Conservation (phyloP, 768 basidiomycete species). For the Termitomyces sp. region DNA sequence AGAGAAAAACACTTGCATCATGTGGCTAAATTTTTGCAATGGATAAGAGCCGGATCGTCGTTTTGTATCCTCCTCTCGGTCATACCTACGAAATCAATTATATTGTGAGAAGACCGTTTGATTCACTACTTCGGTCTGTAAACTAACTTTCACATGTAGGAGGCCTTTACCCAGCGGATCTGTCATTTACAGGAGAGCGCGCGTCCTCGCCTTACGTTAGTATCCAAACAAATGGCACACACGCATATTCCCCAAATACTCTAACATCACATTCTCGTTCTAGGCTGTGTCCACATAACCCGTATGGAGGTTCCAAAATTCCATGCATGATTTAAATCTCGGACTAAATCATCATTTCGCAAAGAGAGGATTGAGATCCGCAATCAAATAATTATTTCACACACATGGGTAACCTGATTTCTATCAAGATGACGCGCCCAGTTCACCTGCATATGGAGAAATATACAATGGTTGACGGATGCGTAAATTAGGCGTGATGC, state of each 20-base stretch:
- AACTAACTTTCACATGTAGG: neutral
- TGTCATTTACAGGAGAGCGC: neutral
- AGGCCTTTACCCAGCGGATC: neutral
- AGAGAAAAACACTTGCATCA: neutral
- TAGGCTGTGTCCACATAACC: neutral
- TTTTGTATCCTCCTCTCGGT: neutral
- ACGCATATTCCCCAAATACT: neutral
- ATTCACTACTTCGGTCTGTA: neutral
- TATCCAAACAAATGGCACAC: neutral
- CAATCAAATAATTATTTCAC: neutral
- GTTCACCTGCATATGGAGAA: too few relatives aligned
- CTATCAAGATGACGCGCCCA: neutral
- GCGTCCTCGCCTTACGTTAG: neutral
- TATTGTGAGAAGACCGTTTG: too few relatives aligned
- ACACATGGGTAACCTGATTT: neutral
- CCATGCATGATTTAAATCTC: neutral
- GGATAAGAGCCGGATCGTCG: too few relatives aligned
- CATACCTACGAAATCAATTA: neutral
- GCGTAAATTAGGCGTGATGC: neutral
- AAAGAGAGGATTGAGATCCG: neutral
- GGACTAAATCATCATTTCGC: too few relatives aligned
- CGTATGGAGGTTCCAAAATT: neutral
- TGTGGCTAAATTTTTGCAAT: neutral
- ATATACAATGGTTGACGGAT: neutral
- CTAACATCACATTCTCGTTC: neutral